Base-by-base conservation (phyloP, 2,329 filamentous ascomycete species). In the Alternaria sp. region DNA sequence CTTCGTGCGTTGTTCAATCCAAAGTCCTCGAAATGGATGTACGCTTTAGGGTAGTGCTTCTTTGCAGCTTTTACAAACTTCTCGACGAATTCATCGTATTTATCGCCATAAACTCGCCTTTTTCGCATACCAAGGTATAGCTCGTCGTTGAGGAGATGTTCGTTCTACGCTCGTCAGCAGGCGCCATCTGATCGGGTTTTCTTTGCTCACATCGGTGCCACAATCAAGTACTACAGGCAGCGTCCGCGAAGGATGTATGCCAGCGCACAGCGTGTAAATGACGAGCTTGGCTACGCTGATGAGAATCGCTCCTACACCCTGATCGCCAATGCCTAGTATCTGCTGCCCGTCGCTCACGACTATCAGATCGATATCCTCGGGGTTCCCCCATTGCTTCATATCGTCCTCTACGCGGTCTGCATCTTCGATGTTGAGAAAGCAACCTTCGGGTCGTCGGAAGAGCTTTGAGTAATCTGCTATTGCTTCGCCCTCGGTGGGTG, bases 21-120 rank as follows among this genome's bases (percentile, higher is more conserved):
- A 79, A 96, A 96, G 71, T 96, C 93, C 70, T 96, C 91, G 72
- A 96, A 96, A 71, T 96, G 92, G 21, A 96, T 89, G 68, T 93
- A 94, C 0, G 93, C 92, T 44, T 84, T 87, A 0, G 93, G 93
- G 60, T 89, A 96, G 2, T 87, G 82, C 66, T 89, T 86, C 42
- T 87, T 82, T 0, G 89, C 89, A 0, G 86, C 83, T 51, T 82
- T 80, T 8, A 96, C 85, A 69, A 96, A 96, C 0, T 79, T 85
- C 44, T 92, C 89, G 1, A 96, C 86, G 60, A 96, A 91, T 0
- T 85, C 76, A 70, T 94, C 90, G 70, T 96, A 96, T 67, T 87
- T 78, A 65, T 90, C 79, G 0, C 93, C 92, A 2, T 88, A 80
- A 0, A 87, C 85, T 13, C 93, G 85, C 23, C 82, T 84, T 65